Percentiles rank a stretch among this genome's conserved stretches.
Evolutionary conservation across 768 basidiomycete species (phyloP).

Genomic region (Leccinum subgranulosum): DNA sequence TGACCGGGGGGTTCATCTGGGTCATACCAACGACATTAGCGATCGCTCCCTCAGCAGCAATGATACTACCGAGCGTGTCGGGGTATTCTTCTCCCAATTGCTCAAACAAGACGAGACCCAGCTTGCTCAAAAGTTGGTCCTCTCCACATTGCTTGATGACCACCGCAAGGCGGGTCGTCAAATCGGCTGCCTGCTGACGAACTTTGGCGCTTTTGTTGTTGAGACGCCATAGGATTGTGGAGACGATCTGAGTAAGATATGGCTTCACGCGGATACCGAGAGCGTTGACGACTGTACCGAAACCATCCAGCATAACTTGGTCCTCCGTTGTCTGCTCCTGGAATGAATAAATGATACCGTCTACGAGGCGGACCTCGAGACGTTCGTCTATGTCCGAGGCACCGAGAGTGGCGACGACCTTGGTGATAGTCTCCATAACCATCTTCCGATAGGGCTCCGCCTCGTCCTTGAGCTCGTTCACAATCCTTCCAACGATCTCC

Average conservation of each 20-base stretch:
- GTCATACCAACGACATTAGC: constrained; percentile 99
- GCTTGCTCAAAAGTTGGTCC: constrained; percentile 91
- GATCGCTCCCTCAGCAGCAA: constrained; percentile 97
- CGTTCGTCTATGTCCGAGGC: constrained; percentile 98
- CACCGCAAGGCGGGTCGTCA: constrained; percentile 92
- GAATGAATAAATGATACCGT: constrained; percentile 99
- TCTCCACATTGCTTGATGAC: constrained; percentile 99
- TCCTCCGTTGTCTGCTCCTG: constrained; percentile 99
- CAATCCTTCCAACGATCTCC: constrained; percentile 87
- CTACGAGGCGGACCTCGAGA: constrained; percentile 89
- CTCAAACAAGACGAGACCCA: constrained; percentile 95
- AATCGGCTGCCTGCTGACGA: constrained; percentile 97
- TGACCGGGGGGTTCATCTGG: constrained; percentile 99
- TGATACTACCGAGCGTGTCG: constrained; percentile 98
- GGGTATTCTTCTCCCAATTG: constrained; percentile 99
- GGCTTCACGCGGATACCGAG: constrained; percentile 96
- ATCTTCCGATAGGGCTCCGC: constrained; percentile 91
- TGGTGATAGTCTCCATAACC: constrained; percentile 99
- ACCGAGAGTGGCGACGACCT: constrained; percentile 88
- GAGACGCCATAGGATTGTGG: constrained; percentile 97
- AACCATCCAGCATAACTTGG: constrained; percentile 98
- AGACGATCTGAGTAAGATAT: constrained; percentile 97
- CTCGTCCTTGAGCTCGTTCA: constrained; percentile 57
- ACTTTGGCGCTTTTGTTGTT: constrained; percentile 99
- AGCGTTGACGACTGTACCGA: constrained; percentile 96